Evolutionary conservation across 805 yeast genomes (phyloP).

Genomic region (Cyberlindnera petersonii): DNA sequence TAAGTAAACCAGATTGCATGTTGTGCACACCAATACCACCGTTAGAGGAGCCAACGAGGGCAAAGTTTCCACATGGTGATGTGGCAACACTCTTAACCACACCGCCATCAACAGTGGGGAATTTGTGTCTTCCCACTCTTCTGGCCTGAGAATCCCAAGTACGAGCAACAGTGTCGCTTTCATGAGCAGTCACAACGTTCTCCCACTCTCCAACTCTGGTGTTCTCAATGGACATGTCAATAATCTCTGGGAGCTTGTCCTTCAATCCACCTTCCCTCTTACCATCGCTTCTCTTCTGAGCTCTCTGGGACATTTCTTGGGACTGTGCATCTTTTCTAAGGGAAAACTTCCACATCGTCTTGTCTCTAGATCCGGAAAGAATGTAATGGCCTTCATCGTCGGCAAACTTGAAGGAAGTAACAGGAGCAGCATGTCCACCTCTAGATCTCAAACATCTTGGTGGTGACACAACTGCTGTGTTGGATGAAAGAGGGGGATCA

Average conservation of each 20-base stretch:
- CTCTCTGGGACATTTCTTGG: constrained; percentile 83
- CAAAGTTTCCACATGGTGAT: constrained; percentile 95
- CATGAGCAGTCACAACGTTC: constrained; percentile 84
- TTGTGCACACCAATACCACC: constrained; percentile 88
- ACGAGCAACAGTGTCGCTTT: constrained; percentile 76
- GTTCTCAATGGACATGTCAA: constrained; percentile 64
- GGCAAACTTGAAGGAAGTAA: constrained; percentile 70
- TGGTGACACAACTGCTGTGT: constrained; percentile 65
- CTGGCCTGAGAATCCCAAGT: constrained; percentile 85
- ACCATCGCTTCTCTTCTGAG: constrained; percentile 42
- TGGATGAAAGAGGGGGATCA: constrained; percentile 78
- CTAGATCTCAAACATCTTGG: constrained; percentile 90
- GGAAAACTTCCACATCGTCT: constrained; percentile 87
- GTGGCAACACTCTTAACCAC: constrained; percentile 70
- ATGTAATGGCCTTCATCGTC: constrained; percentile 79
- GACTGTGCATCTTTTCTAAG: constrained; percentile 95
- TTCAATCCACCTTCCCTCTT: constrained; percentile 56
- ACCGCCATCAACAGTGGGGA: constrained; percentile 76
- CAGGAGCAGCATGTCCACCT: constrained; percentile 97
- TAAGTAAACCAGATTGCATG: constrained; percentile 81
- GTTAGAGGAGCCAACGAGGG: constrained; percentile 77
- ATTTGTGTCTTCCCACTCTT: constrained; percentile 69
- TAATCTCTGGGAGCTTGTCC: constrained; percentile 75
- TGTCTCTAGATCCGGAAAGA: constrained; percentile 82
- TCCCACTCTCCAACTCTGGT: constrained; percentile 91